Conservation (phyloP, 768 basidiomycete genomes). For the Hypsizygus marmoreus region DNA sequence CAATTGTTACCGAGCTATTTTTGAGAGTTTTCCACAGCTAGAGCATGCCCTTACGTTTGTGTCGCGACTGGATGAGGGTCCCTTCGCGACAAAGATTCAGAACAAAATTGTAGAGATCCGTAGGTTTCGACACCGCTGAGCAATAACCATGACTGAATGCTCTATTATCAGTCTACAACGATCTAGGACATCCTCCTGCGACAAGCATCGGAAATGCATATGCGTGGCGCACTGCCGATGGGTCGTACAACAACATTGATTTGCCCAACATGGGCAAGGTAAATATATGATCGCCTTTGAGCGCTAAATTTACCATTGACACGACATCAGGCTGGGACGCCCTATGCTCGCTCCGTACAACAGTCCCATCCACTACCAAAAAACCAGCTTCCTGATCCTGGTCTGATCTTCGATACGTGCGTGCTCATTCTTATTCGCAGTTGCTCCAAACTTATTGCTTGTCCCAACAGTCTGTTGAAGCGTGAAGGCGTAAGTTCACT, state of each 20-base stretch:
- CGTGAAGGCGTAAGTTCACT: conserved; percentile 67
- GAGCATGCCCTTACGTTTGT: conserved; percentile 70
- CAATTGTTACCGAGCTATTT: not conserved
- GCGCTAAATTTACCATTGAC: conserved; percentile 3
- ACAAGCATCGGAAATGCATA: conserved; percentile 66
- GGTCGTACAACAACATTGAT: conserved; percentile 72
- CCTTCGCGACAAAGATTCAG: conserved; percentile 35
- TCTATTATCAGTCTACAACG: conserved; percentile 65
- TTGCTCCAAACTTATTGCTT: not conserved
- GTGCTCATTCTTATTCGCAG: conserved; percentile 16
- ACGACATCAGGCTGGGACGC: conserved; percentile 58
- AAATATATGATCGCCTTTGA: not conserved
- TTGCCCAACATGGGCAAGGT: conserved; percentile 72
- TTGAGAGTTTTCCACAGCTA: conserved; percentile 44
- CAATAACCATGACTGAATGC: not conserved
- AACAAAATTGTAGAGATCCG: conserved; percentile 57
- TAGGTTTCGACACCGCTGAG: conserved; percentile 34
- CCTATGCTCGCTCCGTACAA: conserved; percentile 85
- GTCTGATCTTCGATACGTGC: conserved; percentile 76
- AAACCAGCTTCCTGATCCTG: conserved; percentile 76
- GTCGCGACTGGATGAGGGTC: conserved; percentile 55
- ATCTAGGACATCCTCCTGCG: conserved; percentile 76
- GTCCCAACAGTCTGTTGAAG: conserved; percentile 48
- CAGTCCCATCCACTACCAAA: conserved; percentile 63
- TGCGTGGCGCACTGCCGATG: conserved; percentile 75